Conservation (phyloP, 23 red algal species). For the Cyanidium caldarium region DNA sequence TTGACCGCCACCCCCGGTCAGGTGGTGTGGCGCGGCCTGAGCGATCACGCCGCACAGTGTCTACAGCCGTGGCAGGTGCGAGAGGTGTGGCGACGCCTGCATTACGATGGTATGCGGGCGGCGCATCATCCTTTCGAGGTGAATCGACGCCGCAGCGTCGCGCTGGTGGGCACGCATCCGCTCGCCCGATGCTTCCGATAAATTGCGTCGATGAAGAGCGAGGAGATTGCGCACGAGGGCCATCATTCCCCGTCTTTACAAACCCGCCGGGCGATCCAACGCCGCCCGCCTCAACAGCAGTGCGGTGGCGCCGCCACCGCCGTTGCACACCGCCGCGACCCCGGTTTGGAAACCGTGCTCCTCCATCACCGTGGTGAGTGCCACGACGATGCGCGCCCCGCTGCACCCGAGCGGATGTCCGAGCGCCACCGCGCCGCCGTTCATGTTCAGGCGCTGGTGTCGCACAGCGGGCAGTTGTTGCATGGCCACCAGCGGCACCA, state of each 20-base stretch:
- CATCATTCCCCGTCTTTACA: too few species aligned
- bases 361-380: constrained; percentile 43
- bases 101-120: too few species aligned
- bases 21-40: neutral
- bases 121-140: too few species aligned
- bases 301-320: constrained; percentile 83
- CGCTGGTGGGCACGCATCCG: too few species aligned
- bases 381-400: constrained; percentile 78
- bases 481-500: constrained; percentile 43
- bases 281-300: constrained; percentile 18
- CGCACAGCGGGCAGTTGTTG: constrained; percentile 16
- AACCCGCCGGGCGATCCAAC: neutral
- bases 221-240: too few species aligned
- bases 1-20: neutral
- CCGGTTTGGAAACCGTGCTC: constrained; percentile 24
- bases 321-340: constrained; percentile 87
- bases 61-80: neutral
- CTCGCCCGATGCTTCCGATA: too few species aligned
- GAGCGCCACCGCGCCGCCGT: constrained; percentile 67
- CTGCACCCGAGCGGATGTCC: constrained; percentile 78
- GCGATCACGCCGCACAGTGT: neutral
- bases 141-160: too few species aligned
- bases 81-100: neutral
- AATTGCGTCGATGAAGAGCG: too few species aligned
- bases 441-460: constrained; percentile 51